These are phyloP conservation scores for Nemania sp. DNA, from an alignment of 2,329 filamentous ascomycete genomes.

Conservation along the genomic window DNA sequence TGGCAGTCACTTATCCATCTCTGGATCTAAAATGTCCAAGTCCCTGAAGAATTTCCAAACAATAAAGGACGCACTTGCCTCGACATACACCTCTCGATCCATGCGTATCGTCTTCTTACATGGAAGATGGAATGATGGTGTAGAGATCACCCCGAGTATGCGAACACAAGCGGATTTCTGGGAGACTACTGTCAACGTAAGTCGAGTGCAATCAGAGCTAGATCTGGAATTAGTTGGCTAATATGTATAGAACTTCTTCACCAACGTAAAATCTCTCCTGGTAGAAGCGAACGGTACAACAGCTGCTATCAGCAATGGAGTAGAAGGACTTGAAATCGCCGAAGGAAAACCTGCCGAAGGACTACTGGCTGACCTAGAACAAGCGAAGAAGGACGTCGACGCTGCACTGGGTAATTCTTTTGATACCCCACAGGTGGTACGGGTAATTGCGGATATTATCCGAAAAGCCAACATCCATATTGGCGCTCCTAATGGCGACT, in stretches of 20 bases:
- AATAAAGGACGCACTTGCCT: conserved; percentile 77
- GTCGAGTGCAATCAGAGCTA: conserved; percentile 30
- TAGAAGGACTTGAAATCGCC: conserved; percentile 47
- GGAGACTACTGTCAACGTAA: conserved; percentile 75
- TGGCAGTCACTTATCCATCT: conserved; percentile 73
- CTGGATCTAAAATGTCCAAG: conserved; percentile 95
- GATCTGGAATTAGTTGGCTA: neutral
- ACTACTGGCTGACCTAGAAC: conserved; percentile 50
- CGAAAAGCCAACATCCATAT: conserved; percentile 72
- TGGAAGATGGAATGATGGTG: conserved; percentile 86
- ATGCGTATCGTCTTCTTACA: conserved; percentile 87
- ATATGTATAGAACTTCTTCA: conserved; percentile 58
- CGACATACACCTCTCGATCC: conserved; percentile 73
- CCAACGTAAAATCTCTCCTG: conserved; percentile 59
- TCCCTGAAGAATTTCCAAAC: conserved; percentile 95
- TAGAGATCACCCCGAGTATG: conserved; percentile 88
- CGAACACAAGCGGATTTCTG: conserved; percentile 74
- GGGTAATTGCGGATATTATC: conserved; percentile 76
- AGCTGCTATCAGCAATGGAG: conserved; percentile 29
- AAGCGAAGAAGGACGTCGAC: conserved; percentile 59
- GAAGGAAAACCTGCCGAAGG: conserved; percentile 40
- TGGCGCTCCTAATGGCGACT: conserved; percentile 50
- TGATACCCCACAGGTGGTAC: conserved; percentile 81
- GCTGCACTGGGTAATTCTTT: conserved; percentile 80
- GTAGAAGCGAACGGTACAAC: conserved; percentile 48